Evolutionary conservation across 176 grass and related monocot species (phyloP).

Genomic region (Poa pratensis): DNA sequence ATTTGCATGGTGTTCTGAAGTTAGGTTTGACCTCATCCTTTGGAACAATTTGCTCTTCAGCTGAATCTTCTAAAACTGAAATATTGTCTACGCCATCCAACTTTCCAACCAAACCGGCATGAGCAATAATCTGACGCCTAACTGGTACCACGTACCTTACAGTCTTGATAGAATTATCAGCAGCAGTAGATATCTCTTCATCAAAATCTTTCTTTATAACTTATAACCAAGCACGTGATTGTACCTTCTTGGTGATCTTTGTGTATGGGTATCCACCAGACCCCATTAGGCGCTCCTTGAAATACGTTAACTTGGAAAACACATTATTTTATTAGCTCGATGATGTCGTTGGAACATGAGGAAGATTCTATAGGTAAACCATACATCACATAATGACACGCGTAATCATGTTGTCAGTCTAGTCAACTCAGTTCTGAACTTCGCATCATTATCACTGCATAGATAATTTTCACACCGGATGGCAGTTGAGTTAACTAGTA

Average conservation of each 20-base stretch:
- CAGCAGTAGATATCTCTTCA: no score
- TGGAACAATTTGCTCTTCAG: no score
- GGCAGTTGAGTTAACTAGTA: background rate
- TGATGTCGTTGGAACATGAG: slow-evolving; percentile 21
- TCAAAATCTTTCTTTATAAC: no score
- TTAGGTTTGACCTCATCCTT: no score
- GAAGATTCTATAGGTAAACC: background rate
- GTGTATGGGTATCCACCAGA: slow-evolving; percentile 1
- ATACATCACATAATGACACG: background rate
- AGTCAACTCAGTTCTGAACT: background rate
- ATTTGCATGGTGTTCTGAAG: no score
- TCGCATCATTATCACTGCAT: background rate
- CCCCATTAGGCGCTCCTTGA: background rate
- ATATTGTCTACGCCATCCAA: no score
- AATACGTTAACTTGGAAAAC: slow-evolving; percentile 15
- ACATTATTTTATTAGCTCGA: background rate
- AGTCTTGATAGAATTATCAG: no score
- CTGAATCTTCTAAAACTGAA: no score
- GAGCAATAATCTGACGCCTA: no score
- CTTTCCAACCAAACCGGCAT: no score
- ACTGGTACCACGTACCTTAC: no score
- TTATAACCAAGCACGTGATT: background rate
- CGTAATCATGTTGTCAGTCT: background rate
- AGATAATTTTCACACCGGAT: background rate
- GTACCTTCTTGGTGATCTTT: background rate